Base-by-base conservation (phyloP, 257 asterid genomes). In the Prunella vulgaris region DNA sequence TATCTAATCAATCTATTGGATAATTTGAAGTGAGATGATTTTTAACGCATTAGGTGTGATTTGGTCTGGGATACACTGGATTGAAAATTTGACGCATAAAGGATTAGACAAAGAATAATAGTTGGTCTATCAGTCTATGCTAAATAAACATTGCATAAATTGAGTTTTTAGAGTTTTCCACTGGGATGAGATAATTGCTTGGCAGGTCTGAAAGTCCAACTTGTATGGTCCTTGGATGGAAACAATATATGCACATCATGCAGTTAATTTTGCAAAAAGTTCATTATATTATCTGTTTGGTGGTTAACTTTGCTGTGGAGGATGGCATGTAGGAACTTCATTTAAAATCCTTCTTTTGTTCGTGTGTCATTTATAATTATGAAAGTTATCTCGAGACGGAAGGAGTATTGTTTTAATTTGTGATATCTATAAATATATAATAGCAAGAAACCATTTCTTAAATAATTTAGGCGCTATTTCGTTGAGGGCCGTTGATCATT, bases 41-140 rank as follows among this genome's bases (percentile, higher is more conserved):
- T 53, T 14, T 53, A 35, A 22, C 37, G 24, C 73, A 21, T 35
- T 12, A n/a, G 69, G 69, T 46, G 40, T 51, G 13, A 61, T 8
- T 60, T 27, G 61, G 21, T 57, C 42, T 67, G 51, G 69, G 35
- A 28, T 56, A 18, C 58, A 57, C n/a, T 68, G 58, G 28, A 15
- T n/a, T 46, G 53, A 17, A 27, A 46, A 51, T 18, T 59, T 25
- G 66, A 40, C 24, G 15, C 30, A 17, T 25, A 17, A 42, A 58
- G 38, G 17, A 57, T 66, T 66, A 1, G 25, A 24, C 10, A 13
- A 13, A 22, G 62, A 53, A n/a, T 56, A 32, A 40, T n/a, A 21
- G 56, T 56, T n/a, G 37, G 13, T 56, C 42, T 53, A 21, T 56
- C 9, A 25, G 13, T 56, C 42, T 53, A 21, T 28, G 42, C 75